Conservation (phyloP, 1,284 basidiomycete genomes). For the Ustilago crameri region DNA sequence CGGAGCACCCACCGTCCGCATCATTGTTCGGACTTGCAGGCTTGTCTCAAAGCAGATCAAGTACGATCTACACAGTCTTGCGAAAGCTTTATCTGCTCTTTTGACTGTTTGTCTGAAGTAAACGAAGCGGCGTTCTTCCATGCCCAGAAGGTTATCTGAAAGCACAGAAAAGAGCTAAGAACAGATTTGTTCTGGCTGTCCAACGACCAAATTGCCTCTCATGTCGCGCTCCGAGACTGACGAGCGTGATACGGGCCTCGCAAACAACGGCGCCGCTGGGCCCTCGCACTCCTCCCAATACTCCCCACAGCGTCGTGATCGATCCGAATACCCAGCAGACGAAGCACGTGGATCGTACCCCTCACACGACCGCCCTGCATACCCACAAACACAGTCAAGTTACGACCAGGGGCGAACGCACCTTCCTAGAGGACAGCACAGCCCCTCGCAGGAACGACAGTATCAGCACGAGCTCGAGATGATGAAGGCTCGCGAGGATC, state of each 20-base stretch:
- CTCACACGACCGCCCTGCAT: slow-evolving; percentile 10
- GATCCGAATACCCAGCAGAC: slow-evolving; percentile 10
- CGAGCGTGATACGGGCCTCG: slow-evolving; percentile 19
- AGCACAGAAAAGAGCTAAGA: too few relatives aligned
- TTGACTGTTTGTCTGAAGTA: too few relatives aligned
- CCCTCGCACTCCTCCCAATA: slow-evolving; percentile 20
- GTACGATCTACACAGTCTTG: slow-evolving; percentile 3
- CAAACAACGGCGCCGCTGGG: slow-evolving; percentile 14
- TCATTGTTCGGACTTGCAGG: slow-evolving; percentile 19
- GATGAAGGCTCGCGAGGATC: slow-evolving; percentile 46
- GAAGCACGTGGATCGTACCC: slow-evolving; percentile 18
- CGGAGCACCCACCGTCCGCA: slow-evolving; percentile 15
- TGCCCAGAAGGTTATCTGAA: too few relatives aligned
- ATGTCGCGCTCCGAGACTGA: slow-evolving; percentile 38
- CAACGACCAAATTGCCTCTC: neutral
- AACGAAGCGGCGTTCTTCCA: too few relatives aligned
- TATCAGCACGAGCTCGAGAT: slow-evolving; percentile 45
- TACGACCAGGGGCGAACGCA: slow-evolving; percentile 17
- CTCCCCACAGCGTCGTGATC: slow-evolving; percentile 20
- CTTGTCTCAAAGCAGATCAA: neutral
- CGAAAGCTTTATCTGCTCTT: too few relatives aligned
- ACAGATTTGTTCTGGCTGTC: neutral
- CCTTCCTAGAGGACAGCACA: slow-evolving; percentile 3
- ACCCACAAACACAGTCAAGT: slow-evolving; percentile 9
- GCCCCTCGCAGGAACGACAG: slow-evolving; percentile 18